Evolutionary conservation across 352 stramenopile genomes (phyloP), one percentile per base, ranked within the genome.

Genomic region (Pythium brassicae): DNA sequence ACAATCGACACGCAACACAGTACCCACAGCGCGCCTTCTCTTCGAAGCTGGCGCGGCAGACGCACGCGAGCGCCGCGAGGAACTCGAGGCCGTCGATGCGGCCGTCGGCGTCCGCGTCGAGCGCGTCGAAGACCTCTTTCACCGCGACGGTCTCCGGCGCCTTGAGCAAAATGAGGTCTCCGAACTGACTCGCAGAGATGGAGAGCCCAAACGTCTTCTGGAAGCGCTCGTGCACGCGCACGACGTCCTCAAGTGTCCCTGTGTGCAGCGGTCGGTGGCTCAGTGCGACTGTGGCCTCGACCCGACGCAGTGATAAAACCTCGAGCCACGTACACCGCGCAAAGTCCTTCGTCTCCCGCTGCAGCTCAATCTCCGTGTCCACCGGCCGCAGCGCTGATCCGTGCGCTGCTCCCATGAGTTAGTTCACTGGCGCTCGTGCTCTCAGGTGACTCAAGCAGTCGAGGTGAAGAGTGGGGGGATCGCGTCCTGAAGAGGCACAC

Each of bases 31-130:
- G 70, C 2, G 79, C 78, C 48, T 92, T 92, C 40, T 89, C 80
- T 56, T 94, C 83, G 56, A 94, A 94, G 15, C 67, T 76, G 2
- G 75, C 80, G 26, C 78, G 79, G 25, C 76, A 90, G 0, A 92
- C 76, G 50, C 83, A 89, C 1, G 72, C 64, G n/a, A 92, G 61
- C 20, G 80, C 76, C 4, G 76, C 78, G 26, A 94, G 59, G 26
- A 94, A 85, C 57, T 93, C 83, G 42, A 92, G 68, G 2, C 84
- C 83, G 55, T 92, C 84, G 54, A 94, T 86, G 22, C 84, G 80
- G 12, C 83, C 83, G 46, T 92, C 83, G 27, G 65, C 64, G 57
- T 91, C 91, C 29, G 66, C 50, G 57, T 94, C 84, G 26, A 94
- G 60, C 19, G 83, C 75, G n/a, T 66, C 61, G 54, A 94, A 94